These are phyloP conservation scores for Botrytis aclada DNA, from an alignment of 2,329 filamentous ascomycete genomes.

Conservation along the genomic window DNA sequence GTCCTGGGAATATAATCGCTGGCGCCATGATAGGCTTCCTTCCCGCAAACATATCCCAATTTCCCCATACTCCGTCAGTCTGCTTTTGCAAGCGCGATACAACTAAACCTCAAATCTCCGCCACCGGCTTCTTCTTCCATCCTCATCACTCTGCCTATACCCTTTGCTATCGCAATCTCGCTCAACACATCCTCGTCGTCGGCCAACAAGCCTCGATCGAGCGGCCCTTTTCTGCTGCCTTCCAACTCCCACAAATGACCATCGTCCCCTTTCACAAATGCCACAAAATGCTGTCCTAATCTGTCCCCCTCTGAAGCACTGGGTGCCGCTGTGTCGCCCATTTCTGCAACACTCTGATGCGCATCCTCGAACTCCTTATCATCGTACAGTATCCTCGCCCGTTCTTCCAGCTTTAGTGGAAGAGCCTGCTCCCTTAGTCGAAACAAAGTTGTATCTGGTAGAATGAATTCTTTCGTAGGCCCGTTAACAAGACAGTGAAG, in stretches of 20 bases:
- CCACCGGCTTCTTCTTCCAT: constrained; percentile 29
- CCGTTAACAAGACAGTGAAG: constrained; percentile 82
- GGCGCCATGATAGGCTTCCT: neutral
- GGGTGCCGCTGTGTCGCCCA: constrained; percentile 76
- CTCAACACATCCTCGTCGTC: constrained; percentile 70
- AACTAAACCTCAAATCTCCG: constrained; percentile 36
- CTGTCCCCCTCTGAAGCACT: constrained; percentile 61
- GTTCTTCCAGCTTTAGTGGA: constrained; percentile 61
- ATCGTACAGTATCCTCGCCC: constrained; percentile 74
- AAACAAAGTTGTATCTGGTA: constrained; percentile 59
- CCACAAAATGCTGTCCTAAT: constrained; percentile 92
- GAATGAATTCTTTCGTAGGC: constrained; percentile 57
- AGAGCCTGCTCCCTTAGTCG: constrained; percentile 54
- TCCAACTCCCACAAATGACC: constrained; percentile 68
- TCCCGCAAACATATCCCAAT: neutral
- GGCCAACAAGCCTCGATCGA: constrained; percentile 55
- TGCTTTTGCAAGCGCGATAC: constrained; percentile 29
- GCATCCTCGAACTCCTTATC: constrained; percentile 72
- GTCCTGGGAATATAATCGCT: neutral
- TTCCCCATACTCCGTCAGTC: neutral
- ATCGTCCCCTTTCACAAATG: constrained; percentile 79
- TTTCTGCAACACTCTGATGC: constrained; percentile 72
- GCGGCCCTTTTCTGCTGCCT: constrained; percentile 63
- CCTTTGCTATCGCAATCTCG: constrained; percentile 69
- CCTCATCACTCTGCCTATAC: constrained; percentile 43